Conservation (phyloP, 2,329 filamentous ascomycete genomes). For the Paraphoma chrysanthemicola region DNA sequence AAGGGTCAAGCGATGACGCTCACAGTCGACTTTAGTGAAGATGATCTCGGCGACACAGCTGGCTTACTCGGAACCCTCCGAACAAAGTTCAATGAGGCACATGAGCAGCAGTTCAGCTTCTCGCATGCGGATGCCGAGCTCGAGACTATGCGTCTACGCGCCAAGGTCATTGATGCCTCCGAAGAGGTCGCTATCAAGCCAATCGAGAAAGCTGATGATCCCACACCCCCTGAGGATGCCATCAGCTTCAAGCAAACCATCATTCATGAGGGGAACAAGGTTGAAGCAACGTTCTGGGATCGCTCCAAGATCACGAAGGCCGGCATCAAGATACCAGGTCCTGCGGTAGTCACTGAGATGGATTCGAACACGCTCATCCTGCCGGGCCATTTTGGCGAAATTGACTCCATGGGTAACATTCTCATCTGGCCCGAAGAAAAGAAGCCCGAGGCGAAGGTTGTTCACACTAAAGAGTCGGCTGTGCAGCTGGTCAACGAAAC, state of each 20-base stretch:
- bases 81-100: constrained; percentile 51
- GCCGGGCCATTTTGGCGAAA: constrained; percentile 55
- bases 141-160: constrained; percentile 58
- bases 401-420: constrained; percentile 58
- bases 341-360: constrained; percentile 59
- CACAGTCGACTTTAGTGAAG: constrained; percentile 41
- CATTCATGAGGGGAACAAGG: constrained; percentile 48
- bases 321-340: constrained; percentile 52
- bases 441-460: constrained; percentile 28
- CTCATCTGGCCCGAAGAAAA: constrained; percentile 53
- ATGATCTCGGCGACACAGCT: constrained; percentile 44
- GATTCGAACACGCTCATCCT: constrained; percentile 60
- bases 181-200: constrained; percentile 50
- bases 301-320: constrained; percentile 50
- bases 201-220: constrained; percentile 30
- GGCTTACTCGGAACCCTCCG: constrained; percentile 43
- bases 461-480: constrained; percentile 49
- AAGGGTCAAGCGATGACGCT: constrained; percentile 54
- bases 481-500: constrained; percentile 47
- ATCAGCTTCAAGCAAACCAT: constrained; percentile 50
- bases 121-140: constrained; percentile 53
- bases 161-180: constrained; percentile 53
- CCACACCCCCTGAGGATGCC: constrained; percentile 45
- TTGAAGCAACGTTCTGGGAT: constrained; percentile 55
- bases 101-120: constrained; percentile 57